These are phyloP conservation scores for Paecilomyces formosus DNA, from an alignment of 2,329 filamentous ascomycete genomes.

Conservation along the genomic window DNA sequence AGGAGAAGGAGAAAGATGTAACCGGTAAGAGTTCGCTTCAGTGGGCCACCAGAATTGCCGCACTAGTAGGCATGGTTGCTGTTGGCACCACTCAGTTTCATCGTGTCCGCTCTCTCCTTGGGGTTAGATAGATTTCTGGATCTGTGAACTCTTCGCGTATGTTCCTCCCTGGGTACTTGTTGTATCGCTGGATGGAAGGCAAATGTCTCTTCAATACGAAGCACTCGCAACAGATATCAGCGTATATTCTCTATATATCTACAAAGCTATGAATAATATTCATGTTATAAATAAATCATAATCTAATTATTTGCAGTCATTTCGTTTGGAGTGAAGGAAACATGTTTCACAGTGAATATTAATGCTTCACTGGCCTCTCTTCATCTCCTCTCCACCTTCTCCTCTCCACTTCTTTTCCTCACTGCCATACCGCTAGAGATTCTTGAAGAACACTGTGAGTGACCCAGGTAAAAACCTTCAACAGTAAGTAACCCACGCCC, in stretches of 20 bases:
- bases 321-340: too few relatives aligned
- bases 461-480: too few relatives aligned
- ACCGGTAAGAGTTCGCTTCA: not conserved
- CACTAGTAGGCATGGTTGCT: not conserved
- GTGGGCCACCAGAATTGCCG: not conserved
- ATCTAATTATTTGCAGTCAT: too few relatives aligned
- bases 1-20: not conserved
- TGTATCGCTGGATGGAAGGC: not conserved
- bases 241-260: not conserved
- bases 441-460: too few relatives aligned
- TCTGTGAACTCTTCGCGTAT: not conserved
- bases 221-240: not conserved
- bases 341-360: too few relatives aligned
- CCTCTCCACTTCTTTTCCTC: too few relatives aligned
- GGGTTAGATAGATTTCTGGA: not conserved
- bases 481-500: too few relatives aligned
- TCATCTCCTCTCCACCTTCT: too few relatives aligned
- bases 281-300: too few relatives aligned
- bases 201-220: not conserved
- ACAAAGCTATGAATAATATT: too few relatives aligned
- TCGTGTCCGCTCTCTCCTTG: not conserved
- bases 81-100: not conserved
- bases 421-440: too few relatives aligned
- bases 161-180: not conserved
- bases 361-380: too few relatives aligned